Evolutionary conservation across 2,329 filamentous ascomycete species (phyloP).

Genomic region (Capronia americana): DNA sequence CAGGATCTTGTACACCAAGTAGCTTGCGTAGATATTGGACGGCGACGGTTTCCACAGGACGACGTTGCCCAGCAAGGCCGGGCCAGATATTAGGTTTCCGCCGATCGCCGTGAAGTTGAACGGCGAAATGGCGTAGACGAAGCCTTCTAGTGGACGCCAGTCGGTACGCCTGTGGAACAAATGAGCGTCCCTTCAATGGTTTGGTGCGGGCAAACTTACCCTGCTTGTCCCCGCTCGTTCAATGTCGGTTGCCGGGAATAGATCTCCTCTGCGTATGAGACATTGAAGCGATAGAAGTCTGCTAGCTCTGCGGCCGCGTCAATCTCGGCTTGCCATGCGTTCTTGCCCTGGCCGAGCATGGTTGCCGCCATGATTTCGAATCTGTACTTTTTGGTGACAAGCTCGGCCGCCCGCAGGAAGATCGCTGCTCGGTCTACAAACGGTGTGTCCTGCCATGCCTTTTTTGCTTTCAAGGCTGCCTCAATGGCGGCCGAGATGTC

Average conservation of each 20-base stretch:
- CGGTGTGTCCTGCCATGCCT: conserved; percentile 83
- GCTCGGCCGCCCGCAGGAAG: conserved; percentile 93
- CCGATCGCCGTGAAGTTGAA: conserved; percentile 97
- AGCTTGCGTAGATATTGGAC: conserved; percentile 79
- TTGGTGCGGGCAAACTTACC: conserved; percentile 51
- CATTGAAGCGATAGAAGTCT: conserved; percentile 94
- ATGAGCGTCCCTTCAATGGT: conserved; percentile 41
- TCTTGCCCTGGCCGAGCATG: conserved; percentile 97
- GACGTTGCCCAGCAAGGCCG: conserved; percentile 85
- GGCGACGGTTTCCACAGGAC: conserved; percentile 91
- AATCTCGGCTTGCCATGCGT: conserved; percentile 97
- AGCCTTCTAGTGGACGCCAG: conserved; percentile 83
- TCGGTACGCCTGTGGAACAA: conserved; percentile 57
- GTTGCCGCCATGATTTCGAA: conserved; percentile 97
- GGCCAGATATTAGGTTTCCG: conserved; percentile 77
- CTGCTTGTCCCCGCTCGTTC: conserved; percentile 84
- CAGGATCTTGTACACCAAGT: conserved; percentile 84
- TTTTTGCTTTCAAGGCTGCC: conserved; percentile 80
- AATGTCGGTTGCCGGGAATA: conserved; percentile 86
- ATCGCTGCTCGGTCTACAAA: conserved; percentile 91
- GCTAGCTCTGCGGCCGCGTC: conserved; percentile 89
- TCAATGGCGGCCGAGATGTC: conserved; percentile 69
- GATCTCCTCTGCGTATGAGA: conserved; percentile 89
- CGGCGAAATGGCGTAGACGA: conserved; percentile 85
- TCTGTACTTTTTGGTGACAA: conserved; percentile 88